A percentile compares a stretch with the other conserved stretches of the same genome.
Evolutionary conservation across 2,329 filamentous ascomycete species (phyloP).

Genomic region (Nectriaceae sp.): DNA sequence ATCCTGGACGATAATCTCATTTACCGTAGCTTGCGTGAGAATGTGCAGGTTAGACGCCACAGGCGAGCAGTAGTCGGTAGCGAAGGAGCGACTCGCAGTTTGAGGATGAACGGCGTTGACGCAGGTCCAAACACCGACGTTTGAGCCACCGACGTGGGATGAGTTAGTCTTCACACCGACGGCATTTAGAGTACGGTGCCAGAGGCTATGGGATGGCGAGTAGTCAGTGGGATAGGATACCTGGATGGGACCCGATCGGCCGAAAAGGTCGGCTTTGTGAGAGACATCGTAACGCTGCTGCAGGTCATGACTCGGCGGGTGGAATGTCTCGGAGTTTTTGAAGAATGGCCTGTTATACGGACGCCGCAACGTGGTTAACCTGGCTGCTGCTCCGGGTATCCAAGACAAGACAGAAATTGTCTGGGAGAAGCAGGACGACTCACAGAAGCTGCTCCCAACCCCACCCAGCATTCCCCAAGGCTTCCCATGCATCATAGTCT

Average conservation of each 20-base stretch:
- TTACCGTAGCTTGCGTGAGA: conserved; percentile 32
- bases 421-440: conserved; percentile 18
- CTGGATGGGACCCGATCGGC: conserved; percentile 48
- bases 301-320: conserved; percentile 37
- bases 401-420: background rate
- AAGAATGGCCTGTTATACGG: conserved; percentile 46
- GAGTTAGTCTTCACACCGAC: conserved; percentile 44
- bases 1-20: conserved; percentile 27
- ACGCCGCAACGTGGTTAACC: conserved; percentile 7
- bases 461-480: conserved; percentile 61
- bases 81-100: conserved; percentile 51
- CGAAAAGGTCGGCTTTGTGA: conserved; percentile 43
- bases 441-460: conserved; percentile 47
- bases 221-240: conserved; percentile 46
- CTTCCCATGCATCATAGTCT: conserved; percentile 59
- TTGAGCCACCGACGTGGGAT: conserved; percentile 50
- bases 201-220: conserved; percentile 43
- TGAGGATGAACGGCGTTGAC: conserved; percentile 49
- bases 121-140: conserved; percentile 51
- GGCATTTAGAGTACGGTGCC: conserved; percentile 48
- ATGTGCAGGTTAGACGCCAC: conserved; percentile 45
- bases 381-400: background rate
- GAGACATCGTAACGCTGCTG: conserved; percentile 37
- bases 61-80: conserved; percentile 44
- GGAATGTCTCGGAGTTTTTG: conserved; percentile 51